Evolutionary conservation across 352 stramenopile species (phyloP), one percentile per base, ranked within the genome.

Genomic region (Phytophthora idaei): DNA sequence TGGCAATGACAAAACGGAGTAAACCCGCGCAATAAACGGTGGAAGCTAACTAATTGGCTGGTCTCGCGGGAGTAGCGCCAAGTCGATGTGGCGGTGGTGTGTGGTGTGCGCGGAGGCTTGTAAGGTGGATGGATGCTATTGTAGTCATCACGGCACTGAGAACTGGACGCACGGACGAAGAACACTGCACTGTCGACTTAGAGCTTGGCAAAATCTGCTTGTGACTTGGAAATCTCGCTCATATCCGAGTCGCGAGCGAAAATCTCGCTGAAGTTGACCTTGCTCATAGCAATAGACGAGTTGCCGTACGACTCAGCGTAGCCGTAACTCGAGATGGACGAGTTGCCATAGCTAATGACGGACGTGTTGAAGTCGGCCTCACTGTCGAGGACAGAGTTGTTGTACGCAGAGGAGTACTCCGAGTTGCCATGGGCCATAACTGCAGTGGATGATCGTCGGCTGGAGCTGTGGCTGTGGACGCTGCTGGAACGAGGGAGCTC

Each of bases 221-320:
- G 60, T 8, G 62, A 71, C 44, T 80, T 82, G 42, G 66, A 60
- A n/a, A 88, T 57, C 39, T 66, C 57, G 21, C 64, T 74, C 55
- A 73, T 61, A 42, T 85, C 63, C n/a, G 74, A 84, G 17, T 78
- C 73, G 1, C 67, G 55, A 6, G 52, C 60, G 57, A 79, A 87
- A 64, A 85, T 80, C 64, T 90, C 81, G 53, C 83, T 92, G 61
- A 90, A 90, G 67, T 89, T 80, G 58, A 89, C 76, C n/a, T 80
- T 74, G 52, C 81, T 90, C 67, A 87, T 73, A 54, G 73, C 51
- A 31, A 79, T 78, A 25, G 79, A 77, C n/a, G 67, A 88, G 67
- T 71, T 80, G 49, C 81, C 77, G 34, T 80, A 76, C 34, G 78
- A 87, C 47, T 86, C 73, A 42, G 77, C 41, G 41, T 79, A 78